Base-by-base conservation (phyloP, 768 basidiomycete genomes). In the Leccinellum rugosiceps region DNA sequence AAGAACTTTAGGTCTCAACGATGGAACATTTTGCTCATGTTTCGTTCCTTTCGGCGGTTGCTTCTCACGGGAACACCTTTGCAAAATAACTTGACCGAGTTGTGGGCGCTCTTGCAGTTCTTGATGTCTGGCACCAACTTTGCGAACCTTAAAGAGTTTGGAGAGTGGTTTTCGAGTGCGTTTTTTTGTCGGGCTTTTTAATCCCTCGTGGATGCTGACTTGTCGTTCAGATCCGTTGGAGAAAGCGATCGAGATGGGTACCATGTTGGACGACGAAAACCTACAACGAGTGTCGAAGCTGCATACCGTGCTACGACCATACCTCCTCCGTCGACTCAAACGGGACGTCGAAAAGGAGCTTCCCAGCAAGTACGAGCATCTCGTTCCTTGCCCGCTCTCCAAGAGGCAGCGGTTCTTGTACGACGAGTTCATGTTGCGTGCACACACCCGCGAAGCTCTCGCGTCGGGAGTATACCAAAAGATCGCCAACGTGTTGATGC, bases 281-380 rank as follows among this genome's bases (percentile, higher is more conserved):
- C 76, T 90, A 74, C 89, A 88, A 62, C 88, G 92, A 6, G 85
- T 96, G 8, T 75, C 86, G 28, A 94, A 94, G 65, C 79, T 97
- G n/a, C 94, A 97, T 66, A 88, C 85, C 0, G 95, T 99, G 49
- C 77, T 99, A n/a, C 88, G 94, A 31, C 97, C 97, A 0, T 98
- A 97, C 74, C 83, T 98, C 19, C 85, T 98, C 11, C 88, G 97
- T 13, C 86, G 97, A n/a, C 80, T 98, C 57, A 98, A 99, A 72
- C 85, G 90, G n/a, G 95, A 98, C 66, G 97, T 99, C 15, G 94
- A 98, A 75, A 93, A 91, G 71, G 90, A 94, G 63, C 78, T 99
- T 5, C 97, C 97, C 1, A 92, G 88, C 75, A 97, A 97, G 67
- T 92, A 83, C 66, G 94, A 96, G 59, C 94, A 97, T 69, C 82